Evolutionary conservation across 768 basidiomycete genomes (phyloP).

Genomic region (Omphalotus guepiniiformis): DNA sequence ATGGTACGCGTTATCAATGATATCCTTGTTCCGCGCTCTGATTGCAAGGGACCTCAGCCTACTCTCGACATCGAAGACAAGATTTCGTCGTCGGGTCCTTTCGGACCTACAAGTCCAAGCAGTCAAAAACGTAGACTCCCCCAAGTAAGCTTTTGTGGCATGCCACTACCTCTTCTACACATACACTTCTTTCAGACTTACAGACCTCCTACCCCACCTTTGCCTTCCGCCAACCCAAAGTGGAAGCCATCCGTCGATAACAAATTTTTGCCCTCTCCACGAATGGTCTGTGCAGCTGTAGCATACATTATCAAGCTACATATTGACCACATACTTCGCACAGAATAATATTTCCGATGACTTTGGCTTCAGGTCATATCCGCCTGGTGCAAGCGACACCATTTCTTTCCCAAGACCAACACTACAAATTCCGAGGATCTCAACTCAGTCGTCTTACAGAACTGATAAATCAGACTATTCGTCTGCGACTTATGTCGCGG

Average conservation of each 20-base stretch:
- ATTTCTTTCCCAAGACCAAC: too few relatives aligned
- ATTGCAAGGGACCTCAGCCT: too few relatives aligned
- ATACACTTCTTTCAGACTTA: conserved; percentile 32
- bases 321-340: too few relatives aligned
- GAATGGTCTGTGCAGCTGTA: background rate
- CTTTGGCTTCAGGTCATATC: too few relatives aligned
- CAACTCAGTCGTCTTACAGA: conserved; percentile 6
- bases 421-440: too few relatives aligned
- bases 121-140: conserved; percentile 6
- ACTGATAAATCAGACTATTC: conserved; percentile 1
- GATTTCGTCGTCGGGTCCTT: too few relatives aligned
- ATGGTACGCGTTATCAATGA: too few relatives aligned
- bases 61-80: too few relatives aligned
- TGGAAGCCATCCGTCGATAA: conserved; percentile 24
- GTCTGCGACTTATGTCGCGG: background rate
- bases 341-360: too few relatives aligned
- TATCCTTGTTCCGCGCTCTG: too few relatives aligned
- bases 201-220: conserved; percentile 57
- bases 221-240: conserved; percentile 33
- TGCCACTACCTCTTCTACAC: background rate
- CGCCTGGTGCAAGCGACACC: too few relatives aligned
- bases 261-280: conserved; percentile 2
- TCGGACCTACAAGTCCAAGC: background rate
- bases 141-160: background rate
- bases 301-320: too few relatives aligned